Percentiles rank a stretch among this genome's conserved stretches.
Evolutionary conservation across 257 asterid genomes (phyloP).

Genomic region (Asclepias syriaca): DNA sequence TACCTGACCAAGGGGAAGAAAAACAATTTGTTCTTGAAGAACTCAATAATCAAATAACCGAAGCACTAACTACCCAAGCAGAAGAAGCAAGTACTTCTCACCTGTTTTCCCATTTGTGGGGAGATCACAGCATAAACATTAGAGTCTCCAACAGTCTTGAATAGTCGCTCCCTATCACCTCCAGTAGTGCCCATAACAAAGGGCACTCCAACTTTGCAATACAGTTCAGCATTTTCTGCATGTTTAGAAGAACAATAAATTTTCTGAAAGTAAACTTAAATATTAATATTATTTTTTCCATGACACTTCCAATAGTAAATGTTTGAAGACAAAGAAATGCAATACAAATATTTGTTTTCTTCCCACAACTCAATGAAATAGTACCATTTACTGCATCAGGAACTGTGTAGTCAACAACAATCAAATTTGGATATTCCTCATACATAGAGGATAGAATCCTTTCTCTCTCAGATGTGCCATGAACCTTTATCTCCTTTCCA

Average conservation of each 20-base stretch:
- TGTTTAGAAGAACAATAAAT: slow-evolving; percentile 4
- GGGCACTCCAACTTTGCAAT: slow-evolving; percentile 91
- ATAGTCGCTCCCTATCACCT: slow-evolving; percentile 83
- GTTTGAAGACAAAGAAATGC: background rate
- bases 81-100: slow-evolving; percentile 17
- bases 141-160: slow-evolving; percentile 69
- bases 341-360: background rate
- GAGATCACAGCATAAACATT: slow-evolving; percentile 85
- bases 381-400: slow-evolving; percentile 86
- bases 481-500: slow-evolving; percentile 65
- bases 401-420: slow-evolving; percentile 80
- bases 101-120: slow-evolving; percentile 99
- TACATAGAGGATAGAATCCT: slow-evolving; percentile 39
- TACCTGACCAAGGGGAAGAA: slow-evolving; percentile 43
- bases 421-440: slow-evolving; percentile 55
- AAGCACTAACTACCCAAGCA: background rate
- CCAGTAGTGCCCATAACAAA: slow-evolving; percentile 99
- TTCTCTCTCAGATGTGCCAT: slow-evolving; percentile 64
- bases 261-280: background rate
- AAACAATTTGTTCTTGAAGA: background rate
- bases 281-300: background rate
- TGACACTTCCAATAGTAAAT: background rate
- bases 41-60: slow-evolving; percentile 4
- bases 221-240: slow-evolving; percentile 77
- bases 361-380: slow-evolving; percentile 2